phyloP scores from a whole-genome alignment of 192 early-diverging fungal genomes.

The Coemansia interrupta region DNA sequence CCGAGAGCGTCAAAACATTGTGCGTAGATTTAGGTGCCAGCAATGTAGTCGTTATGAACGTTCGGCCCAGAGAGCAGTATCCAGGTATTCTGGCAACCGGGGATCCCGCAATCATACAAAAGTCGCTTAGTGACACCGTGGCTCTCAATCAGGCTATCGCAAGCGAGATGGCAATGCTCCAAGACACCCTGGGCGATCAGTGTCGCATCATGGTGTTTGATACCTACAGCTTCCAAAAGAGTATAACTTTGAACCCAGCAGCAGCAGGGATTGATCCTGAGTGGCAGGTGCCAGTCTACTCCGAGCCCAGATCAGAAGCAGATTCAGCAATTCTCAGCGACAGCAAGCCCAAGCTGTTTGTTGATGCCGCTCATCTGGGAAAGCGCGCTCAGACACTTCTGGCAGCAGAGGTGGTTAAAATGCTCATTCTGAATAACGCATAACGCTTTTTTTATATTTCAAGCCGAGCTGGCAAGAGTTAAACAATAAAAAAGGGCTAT shows the following conservation, averaged over 20 bases:
- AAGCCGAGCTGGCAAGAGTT: too few relatives aligned
- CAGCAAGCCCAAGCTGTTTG: conserved; percentile 28
- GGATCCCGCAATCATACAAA: conserved; percentile 6
- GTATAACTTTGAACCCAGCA: conserved; percentile 7
- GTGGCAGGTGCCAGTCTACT: conserved; percentile 9
- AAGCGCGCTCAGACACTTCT: conserved; percentile 36
- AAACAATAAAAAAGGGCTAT: neutral
- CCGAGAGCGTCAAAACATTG: conserved; percentile 12
- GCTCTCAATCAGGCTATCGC: conserved; percentile 25
- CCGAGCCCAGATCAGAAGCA: too few relatives aligned
- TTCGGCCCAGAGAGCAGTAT: conserved; percentile 43
- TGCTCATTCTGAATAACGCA: neutral
- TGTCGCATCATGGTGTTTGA: conserved; percentile 29
- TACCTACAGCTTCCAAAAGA: conserved; percentile 33
- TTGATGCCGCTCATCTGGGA: conserved; percentile 38
- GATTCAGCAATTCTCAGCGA: neutral
- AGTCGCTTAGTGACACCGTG: conserved; percentile 13
- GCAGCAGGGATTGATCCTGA: conserved; percentile 29
- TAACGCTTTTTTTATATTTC: neutral
- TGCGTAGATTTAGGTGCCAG: conserved; percentile 15
- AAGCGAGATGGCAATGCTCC: conserved; percentile 16
- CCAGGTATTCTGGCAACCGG: conserved; percentile 27
- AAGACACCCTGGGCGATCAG: conserved; percentile 14
- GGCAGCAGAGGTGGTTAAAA: conserved; percentile 18
- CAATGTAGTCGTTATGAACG: conserved; percentile 39